Conservation (phyloP, 805 yeast species). For the Maudiozyma turicensis region DNA sequence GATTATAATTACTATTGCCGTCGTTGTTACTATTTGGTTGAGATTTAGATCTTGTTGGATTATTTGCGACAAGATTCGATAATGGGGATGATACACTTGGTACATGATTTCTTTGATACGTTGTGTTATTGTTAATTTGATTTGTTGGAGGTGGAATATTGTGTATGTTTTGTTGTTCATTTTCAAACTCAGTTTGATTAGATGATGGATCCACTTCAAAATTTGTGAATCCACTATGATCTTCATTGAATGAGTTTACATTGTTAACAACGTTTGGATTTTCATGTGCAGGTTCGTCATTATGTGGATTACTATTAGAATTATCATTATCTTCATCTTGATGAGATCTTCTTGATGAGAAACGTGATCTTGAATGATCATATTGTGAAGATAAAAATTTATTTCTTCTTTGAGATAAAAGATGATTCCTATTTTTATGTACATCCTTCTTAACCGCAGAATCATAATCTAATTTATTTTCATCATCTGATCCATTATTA, state of each 20-base stretch:
- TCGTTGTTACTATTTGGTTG: neutral
- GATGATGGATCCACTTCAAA: conserved; percentile 6
- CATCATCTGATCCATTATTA: conserved; percentile 1
- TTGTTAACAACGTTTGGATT: neutral
- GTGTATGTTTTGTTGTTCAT: neutral
- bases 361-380: conserved; percentile 24
- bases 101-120: conserved; percentile 3
- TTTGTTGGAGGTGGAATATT: neutral
- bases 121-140: neutral
- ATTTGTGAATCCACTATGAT: conserved; percentile 10
- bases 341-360: conserved; percentile 12
- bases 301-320: neutral
- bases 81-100: conserved; percentile 10
- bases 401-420: conserved; percentile 23
- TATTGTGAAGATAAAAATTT: conserved; percentile 26
- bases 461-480: conserved; percentile 1
- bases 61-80: conserved; percentile 6
- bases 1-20: neutral
- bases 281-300: neutral
- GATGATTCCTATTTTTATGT: conserved; percentile 12
- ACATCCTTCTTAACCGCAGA: conserved; percentile 4
- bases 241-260: neutral
- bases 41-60: neutral
- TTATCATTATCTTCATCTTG: neutral
- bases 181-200: neutral